A percentile compares a stretch with the other conserved stretches of the same genome.
phyloP scores from a whole-genome alignment of 2,329 filamentous ascomycete genomes.

The Parastagonospora avenae region DNA sequence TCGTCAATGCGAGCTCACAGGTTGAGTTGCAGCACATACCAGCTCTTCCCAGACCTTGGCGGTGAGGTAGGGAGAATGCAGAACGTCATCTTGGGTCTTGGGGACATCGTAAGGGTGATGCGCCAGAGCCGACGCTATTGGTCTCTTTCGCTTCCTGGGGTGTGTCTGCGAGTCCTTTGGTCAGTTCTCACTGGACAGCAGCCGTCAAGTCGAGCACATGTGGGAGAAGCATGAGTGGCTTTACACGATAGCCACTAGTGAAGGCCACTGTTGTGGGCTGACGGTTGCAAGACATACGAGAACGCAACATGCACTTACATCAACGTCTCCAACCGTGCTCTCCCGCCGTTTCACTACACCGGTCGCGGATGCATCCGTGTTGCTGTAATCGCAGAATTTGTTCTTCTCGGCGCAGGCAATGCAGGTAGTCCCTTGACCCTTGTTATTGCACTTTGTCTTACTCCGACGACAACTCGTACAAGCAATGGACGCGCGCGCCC shows the following conservation, averaged over 20 bases:
- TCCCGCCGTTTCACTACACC: conserved; percentile 48
- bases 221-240: neutral
- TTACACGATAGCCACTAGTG: neutral
- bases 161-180: conserved; percentile 10
- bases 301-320: conserved; percentile 21
- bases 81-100: conserved; percentile 58
- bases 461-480: conserved; percentile 76
- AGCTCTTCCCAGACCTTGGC: conserved; percentile 70
- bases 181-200: neutral
- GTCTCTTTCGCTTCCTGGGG: conserved; percentile 42
- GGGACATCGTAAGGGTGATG: conserved; percentile 50
- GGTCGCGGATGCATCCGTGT: conserved; percentile 10
- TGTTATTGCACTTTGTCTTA: conserved; percentile 88
- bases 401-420: conserved; percentile 74
- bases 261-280: too few relatives aligned
- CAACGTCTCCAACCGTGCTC: conserved; percentile 27
- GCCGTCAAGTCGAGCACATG: neutral
- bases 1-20: conserved; percentile 8
- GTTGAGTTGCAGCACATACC: conserved; percentile 25
- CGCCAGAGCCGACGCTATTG: conserved; percentile 40
- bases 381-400: conserved; percentile 70
- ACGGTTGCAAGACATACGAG: too few relatives aligned
- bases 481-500: conserved; percentile 73
- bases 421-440: conserved; percentile 72
- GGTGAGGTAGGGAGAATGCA: conserved; percentile 67